Evolutionary conservation across 2,329 filamentous ascomycete genomes (phyloP), one percentile per base, ranked within the genome.

Genomic region (Clonostachys rosea): DNA sequence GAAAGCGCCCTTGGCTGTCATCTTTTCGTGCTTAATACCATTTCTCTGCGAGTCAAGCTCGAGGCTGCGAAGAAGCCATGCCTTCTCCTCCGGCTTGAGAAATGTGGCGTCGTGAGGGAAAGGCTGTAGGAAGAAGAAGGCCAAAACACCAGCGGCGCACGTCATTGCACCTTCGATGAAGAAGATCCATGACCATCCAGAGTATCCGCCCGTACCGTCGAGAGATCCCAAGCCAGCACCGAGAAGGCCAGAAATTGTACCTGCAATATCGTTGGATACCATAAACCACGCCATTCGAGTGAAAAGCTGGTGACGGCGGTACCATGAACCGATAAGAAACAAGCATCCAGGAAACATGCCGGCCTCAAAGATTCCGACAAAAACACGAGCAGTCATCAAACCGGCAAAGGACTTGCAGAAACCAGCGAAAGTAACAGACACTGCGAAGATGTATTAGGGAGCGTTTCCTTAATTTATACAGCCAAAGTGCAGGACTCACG

Each of bases 1-100:
- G 55, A 84, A 74, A 33, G 80, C 79, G 33, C 49, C 50, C 30
- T 42, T 42, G n/a, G 43, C 10, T 5, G 49, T 54, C 56, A 59
- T 59, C 47, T 50, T 56, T 43, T 55, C 54, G 18, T 57, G 46
- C 4, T 47, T 42, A 40, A 44, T 49, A 17, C 43, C 44, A 24
- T 44, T 49, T 16, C 50, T 47, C 17, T 54, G 45, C 20, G 52
- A 48, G 20, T 59, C 57, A 2, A 34, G 16, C n/a, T 50, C 51
- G 8, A 59, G 48, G 14, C 50, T 42, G 6, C 47, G 43, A 12
- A 58, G 42, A 11, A 54, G 40, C 52, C 52, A 54, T 5, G 47
- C 45, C 46, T 55, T 55, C 40, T 56, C 54, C 5, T 46, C 46
- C 3, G 50, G 52, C 12, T 45, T 45, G 18, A 56, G 47, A 34